Base-by-base conservation (phyloP, 2,329 filamentous ascomycete species). In the Scytalidium sp. region DNA sequence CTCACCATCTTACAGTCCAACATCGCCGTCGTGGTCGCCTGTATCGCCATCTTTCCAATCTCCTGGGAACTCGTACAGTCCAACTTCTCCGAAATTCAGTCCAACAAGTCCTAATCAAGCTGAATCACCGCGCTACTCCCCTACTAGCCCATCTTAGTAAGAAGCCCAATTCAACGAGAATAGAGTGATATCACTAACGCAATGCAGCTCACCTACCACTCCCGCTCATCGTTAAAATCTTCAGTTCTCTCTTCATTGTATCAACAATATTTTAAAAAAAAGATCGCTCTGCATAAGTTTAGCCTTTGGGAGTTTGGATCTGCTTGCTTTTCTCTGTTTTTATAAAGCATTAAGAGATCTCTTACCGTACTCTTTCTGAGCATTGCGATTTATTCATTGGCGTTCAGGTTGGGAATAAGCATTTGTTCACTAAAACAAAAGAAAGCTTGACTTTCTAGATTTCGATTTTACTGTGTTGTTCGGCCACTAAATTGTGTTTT, bases 1-100 rank as follows among this genome's bases (percentile, higher is more conserved):
- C n/a, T 60, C 57, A n/a, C 62, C 62, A 32, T 57, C 54, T 8
- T 63, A 60, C 39, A 62, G 58, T 49, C 89, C 23, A 81, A 84
- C 52, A 60, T 79, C 68, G 10, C 71, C 71, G 43, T 61, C 50
- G 17, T 64, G 61, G 43, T 63, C 58, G 17, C 62, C 62, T 9
- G 62, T 63, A 7, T 62, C 59, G n/a, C 61, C 61, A 15, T 56
- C 53, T 40, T 67, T 62, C 53, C 32, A 36, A 48, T 55, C 52
- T 51, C 64, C 53, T 40, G 49, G 32, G 27, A 45, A 45, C 20
- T 32, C 20, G 6, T 43, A 21, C 20, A 63, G 60, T 41, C 63
- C 63, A 39, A 62, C 56, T 42, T 59, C 55, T 40, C 63, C 63
- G 32, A 63, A 58, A 27, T 64, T 57, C 55, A 63, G 60, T 42